These are phyloP conservation scores for Coelastrella sp. DNA, from an alignment of 139 green algal species.

Conservation along the genomic window DNA sequence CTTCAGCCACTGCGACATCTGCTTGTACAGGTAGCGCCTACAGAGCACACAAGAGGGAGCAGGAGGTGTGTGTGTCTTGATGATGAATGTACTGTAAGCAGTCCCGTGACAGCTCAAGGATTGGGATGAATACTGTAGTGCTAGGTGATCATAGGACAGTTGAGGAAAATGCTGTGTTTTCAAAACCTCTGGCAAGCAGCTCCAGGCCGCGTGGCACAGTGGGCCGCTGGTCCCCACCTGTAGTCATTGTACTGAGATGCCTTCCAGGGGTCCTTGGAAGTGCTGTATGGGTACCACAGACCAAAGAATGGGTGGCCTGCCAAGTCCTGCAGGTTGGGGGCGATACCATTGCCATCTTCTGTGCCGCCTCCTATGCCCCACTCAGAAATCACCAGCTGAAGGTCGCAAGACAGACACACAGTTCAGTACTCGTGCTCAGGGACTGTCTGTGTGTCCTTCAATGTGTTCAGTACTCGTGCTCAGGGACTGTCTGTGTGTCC, in stretches of 20 bases:
- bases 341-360: slow-evolving; percentile 37
- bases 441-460: too few relatives aligned
- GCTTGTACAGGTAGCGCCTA: slow-evolving; percentile 46
- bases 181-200: background rate
- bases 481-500: too few relatives aligned
- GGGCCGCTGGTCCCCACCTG: slow-evolving; percentile 8
- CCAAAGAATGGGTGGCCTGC: slow-evolving; percentile 49
- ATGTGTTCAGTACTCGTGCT: too few relatives aligned
- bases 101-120: background rate
- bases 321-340: background rate
- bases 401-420: background rate
- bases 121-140: background rate
- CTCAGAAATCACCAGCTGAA: slow-evolving; percentile 49
- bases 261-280: slow-evolving; percentile 43
- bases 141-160: background rate
- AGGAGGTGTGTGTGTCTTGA: too few relatives aligned
- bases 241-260: slow-evolving; percentile 41
- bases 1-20: slow-evolving; percentile 35
- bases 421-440: too few relatives aligned
- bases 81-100: too few relatives aligned
- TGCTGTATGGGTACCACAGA: slow-evolving; percentile 47
- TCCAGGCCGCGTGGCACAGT: background rate
- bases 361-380: slow-evolving; percentile 46
- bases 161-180: background rate
- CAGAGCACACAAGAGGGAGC: background rate